Percentiles rank a stretch among this genome's conserved stretches.
phyloP scores from a whole-genome alignment of 257 asterid genomes.

The Nyctanthes arbortristis region DNA sequence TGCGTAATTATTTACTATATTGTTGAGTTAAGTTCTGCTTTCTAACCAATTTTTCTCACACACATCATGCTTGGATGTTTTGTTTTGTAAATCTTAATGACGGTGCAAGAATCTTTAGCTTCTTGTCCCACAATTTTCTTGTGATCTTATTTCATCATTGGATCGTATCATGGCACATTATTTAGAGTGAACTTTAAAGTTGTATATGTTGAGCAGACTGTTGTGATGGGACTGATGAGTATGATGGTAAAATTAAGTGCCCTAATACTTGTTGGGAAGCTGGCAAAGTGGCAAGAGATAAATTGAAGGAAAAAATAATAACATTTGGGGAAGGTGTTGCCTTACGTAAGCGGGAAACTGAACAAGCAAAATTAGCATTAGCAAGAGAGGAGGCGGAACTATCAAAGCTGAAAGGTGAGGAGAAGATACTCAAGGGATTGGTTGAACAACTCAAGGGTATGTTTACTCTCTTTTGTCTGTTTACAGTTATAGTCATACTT shows the following conservation, averaged over 20 bases:
- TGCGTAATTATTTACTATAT: background rate
- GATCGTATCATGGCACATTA: slow-evolving; percentile 3
- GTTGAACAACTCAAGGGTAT: slow-evolving; percentile 87
- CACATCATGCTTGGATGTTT: background rate
- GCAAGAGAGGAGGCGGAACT: slow-evolving; percentile 77
- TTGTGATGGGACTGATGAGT: slow-evolving; percentile 98
- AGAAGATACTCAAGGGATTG: slow-evolving; percentile 70
- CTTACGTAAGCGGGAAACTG: slow-evolving; percentile 62
- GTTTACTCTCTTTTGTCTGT: slow-evolving; percentile 13
- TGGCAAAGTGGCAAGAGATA: slow-evolving; percentile 89
- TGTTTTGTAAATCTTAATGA: background rate
- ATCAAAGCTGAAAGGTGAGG: slow-evolving; percentile 67
- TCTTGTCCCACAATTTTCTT: background rate
- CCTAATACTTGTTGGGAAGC: slow-evolving; percentile 93
- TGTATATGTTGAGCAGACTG: slow-evolving; percentile 67
- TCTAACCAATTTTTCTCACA: background rate
- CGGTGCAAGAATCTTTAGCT: background rate
- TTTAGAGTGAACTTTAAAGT: background rate
- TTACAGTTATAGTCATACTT: background rate
- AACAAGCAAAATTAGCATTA: slow-evolving; percentile 67
- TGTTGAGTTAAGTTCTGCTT: background rate
- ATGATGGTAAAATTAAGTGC: slow-evolving; percentile 79
- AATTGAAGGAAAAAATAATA: slow-evolving; percentile 74
- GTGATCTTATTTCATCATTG: background rate
- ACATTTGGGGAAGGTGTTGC: slow-evolving; percentile 72